Evolutionary conservation across 2,329 filamentous ascomycete species (phyloP), one percentile per base, ranked within the genome.

Genomic region (Penicillium sp.): DNA sequence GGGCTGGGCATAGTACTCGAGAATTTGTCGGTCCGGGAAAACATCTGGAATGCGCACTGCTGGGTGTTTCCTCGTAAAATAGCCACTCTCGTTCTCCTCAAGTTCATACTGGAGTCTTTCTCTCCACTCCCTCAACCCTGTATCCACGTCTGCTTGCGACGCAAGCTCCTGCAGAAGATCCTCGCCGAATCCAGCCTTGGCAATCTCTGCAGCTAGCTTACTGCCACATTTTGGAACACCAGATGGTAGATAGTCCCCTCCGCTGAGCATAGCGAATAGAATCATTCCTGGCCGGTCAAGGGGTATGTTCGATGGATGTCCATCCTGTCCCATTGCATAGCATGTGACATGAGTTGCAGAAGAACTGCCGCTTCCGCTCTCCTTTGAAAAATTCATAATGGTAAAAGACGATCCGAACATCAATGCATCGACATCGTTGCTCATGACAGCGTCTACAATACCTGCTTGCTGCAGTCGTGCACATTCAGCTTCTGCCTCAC

Each of bases 401-500:
- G 89, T 93, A 38, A 86, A 77, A 0, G 84, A 87, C 62, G 91
- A 94, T 1, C 94, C 94, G 77, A 97, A 97, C 93, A 97, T 97
- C 68, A 97, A 84, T 2, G 93, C 94, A 72, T 99, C 94, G 43
- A 97, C 92, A 79, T 99, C 94, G 73, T 99, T 93, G 73, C 91
- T 97, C 67, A 99, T 81, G 1, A 97, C 94, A 0, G 91, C 93
- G 73, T 99, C 94, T 1, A 96, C 93, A 9, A 96, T 80, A 0
- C 91, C 92, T 46, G 88, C 83, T 58, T 83, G 82, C 70, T 99
- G 93, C 3, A 99, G 76, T 17, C 94, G 77, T 0, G 94, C 94
- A 65, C 94, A 99, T 76, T 99, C 94, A 1, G 94, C 94, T 73
- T 99, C 94, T 3, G 93, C 94, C 72, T 99, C 94, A 10, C 94